These are phyloP conservation scores for Fonsecaea pedrosoi DNA, from an alignment of 2,329 filamentous ascomycete genomes.

Conservation along the genomic window DNA sequence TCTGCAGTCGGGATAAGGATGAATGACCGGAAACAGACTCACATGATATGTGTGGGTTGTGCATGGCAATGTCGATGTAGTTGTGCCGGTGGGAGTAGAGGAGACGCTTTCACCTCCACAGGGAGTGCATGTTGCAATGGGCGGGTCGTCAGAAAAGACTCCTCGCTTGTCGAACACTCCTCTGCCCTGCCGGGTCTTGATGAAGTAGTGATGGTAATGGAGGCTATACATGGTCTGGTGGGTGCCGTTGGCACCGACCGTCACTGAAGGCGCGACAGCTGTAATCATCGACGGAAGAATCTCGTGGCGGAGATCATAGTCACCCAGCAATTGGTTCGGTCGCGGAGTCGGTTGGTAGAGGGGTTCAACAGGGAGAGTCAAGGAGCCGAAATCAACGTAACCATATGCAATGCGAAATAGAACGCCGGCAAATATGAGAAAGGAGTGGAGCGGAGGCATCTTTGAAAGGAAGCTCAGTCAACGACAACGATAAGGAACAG, in stretches of 20 bases:
- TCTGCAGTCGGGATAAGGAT: background rate
- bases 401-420: conserved; percentile 21
- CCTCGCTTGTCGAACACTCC: conserved; percentile 34
- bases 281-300: conserved; percentile 36
- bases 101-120: conserved; percentile 28
- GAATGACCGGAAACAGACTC: background rate
- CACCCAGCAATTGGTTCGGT: conserved; percentile 35
- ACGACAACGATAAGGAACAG: conserved; percentile 5
- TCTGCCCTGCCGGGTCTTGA: conserved; percentile 29
- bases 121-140: conserved; percentile 35
- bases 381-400: conserved; percentile 35
- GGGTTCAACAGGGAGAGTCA: conserved; percentile 27
- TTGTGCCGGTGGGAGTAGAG: conserved; percentile 3
- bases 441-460: conserved; percentile 21
- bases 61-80: conserved; percentile 25
- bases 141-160: conserved; percentile 35
- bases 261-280: conserved; percentile 35
- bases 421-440: conserved; percentile 24
- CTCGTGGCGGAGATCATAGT: conserved; percentile 32
- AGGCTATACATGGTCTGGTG: conserved; percentile 36
- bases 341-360: conserved; percentile 28
- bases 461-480: background rate
- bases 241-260: conserved; percentile 29
- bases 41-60: conserved; percentile 30
- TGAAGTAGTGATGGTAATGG: conserved; percentile 35